These are phyloP conservation scores for Eimeria falciformis DNA, from an alignment of 169 alveolate species.

Conservation along the genomic window DNA sequence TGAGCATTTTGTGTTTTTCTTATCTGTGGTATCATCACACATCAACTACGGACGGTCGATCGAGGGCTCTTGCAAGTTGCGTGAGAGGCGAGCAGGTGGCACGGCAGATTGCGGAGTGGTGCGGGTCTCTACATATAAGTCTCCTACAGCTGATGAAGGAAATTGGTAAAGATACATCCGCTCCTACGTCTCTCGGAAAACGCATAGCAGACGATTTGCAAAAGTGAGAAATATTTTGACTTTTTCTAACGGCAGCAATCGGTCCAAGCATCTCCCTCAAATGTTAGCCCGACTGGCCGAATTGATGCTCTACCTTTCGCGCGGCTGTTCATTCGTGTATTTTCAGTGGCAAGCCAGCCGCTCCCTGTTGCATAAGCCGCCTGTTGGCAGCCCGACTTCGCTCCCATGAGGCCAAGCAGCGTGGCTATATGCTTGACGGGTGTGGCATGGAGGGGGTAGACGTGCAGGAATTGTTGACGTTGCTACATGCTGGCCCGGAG, in stretches of 20 bases:
- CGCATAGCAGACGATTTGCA: conserved; percentile 38
- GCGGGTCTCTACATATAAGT: conserved; percentile 57
- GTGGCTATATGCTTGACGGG: conserved; percentile 45
- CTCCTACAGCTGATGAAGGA: conserved; percentile 54
- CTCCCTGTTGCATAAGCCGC: conserved; percentile 47
- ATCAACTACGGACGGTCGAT: background rate
- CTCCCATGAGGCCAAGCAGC: conserved; percentile 39
- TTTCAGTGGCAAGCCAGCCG: conserved; percentile 60
- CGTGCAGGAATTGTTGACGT: conserved; percentile 7
- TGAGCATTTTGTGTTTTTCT: too few species aligned
- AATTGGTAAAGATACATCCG: background rate
- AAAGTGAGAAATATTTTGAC: conserved; percentile 6
- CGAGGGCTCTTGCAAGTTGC: background rate
- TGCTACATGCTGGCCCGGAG: conserved; percentile 47
- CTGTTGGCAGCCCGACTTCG: conserved; percentile 59
- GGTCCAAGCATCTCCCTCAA: background rate
- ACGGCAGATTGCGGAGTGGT: conserved; percentile 64
- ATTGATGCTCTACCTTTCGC: background rate
- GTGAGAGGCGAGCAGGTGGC: conserved; percentile 41
- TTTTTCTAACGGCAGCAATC: too few species aligned
- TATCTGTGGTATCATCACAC: background rate
- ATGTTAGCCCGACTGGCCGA: background rate
- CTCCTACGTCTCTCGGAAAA: conserved; percentile 18
- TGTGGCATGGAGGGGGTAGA: conserved; percentile 46
- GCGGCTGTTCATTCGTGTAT: background rate